Evolutionary conservation across 2,329 filamentous ascomycete genomes (phyloP).

Genomic region (Ascomycota sp.): DNA sequence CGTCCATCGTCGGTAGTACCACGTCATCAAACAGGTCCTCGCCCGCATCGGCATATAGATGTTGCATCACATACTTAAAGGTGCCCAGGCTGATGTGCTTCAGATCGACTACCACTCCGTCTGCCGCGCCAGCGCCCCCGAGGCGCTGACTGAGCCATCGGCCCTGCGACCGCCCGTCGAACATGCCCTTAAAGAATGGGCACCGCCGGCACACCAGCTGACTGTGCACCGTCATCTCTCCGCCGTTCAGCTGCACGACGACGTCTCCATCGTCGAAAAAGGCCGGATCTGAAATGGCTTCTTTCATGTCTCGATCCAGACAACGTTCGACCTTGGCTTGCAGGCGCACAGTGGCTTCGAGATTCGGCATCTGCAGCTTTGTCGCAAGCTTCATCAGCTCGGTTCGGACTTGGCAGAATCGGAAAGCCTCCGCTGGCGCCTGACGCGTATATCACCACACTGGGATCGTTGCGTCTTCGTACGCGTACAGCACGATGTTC

Average conservation of each 20-base stretch:
- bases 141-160: conserved; percentile 59
- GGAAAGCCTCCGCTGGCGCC: conserved; percentile 39
- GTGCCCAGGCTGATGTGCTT: conserved; percentile 52
- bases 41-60: conserved; percentile 67
- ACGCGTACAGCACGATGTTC: conserved; percentile 59
- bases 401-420: conserved; percentile 56
- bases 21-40: conserved; percentile 63
- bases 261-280: conserved; percentile 69
- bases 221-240: conserved; percentile 54
- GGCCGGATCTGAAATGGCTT: conserved; percentile 40
- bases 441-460: conserved; percentile 65
- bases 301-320: conserved; percentile 45
- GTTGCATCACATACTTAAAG: conserved; percentile 57
- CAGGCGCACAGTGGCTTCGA: conserved; percentile 58
- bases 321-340: conserved; percentile 43
- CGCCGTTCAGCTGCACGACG: conserved; percentile 53
- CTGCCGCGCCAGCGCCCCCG: conserved; percentile 13
- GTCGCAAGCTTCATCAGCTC: conserved; percentile 77
- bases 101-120: conserved; percentile 49
- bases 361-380: conserved; percentile 41
- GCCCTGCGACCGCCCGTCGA: conserved; percentile 67
- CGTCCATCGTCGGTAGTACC: conserved; percentile 47
- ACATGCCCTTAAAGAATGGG: conserved; percentile 79
- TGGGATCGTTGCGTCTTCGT: conserved; percentile 58
- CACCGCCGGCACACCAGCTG: conserved; percentile 61